Conservation (phyloP, 192 early-diverging fungal species). For the Phycomyces nitens region DNA sequence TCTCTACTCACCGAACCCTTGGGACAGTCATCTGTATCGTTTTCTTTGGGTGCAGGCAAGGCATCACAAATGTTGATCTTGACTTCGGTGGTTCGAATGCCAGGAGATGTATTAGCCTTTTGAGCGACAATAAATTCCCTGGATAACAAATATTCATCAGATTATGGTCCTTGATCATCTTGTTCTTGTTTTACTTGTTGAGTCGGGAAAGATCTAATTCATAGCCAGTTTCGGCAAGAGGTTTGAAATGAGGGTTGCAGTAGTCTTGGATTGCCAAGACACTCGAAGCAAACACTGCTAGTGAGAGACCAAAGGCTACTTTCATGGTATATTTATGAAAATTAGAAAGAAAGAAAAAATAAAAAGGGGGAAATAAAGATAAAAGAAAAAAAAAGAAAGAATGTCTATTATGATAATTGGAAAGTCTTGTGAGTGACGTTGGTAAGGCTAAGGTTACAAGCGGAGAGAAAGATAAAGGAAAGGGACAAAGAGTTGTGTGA, state of each 20-base stretch:
- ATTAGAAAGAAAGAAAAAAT: background rate
- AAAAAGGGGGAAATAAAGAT: background rate
- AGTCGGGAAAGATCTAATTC: slow-evolving; percentile 25
- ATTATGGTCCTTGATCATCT: background rate
- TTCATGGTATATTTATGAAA: background rate
- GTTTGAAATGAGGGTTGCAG: slow-evolving; percentile 22
- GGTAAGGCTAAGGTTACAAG: too few species aligned
- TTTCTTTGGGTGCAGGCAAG: slow-evolving; percentile 10
- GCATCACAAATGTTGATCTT: slow-evolving; percentile 28
- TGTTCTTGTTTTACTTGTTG: slow-evolving; percentile 22
- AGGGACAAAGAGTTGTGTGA: too few species aligned
- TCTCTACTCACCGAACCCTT: slow-evolving; percentile 27
- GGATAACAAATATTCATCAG: background rate
- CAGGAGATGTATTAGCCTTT: slow-evolving; percentile 13
- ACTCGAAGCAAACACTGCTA: background rate
- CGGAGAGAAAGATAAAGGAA: too few species aligned
- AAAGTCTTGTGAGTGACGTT: too few species aligned
- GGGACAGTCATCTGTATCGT: slow-evolving; percentile 16
- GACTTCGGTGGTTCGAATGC: slow-evolving; percentile 2
- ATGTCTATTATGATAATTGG: background rate
- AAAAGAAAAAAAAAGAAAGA: background rate
- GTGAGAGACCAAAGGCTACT: background rate
- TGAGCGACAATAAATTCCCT: slow-evolving; percentile 11
- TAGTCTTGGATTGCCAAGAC: slow-evolving; percentile 15
- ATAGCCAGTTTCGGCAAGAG: slow-evolving; percentile 1